Percentiles rank a stretch among this genome's conserved stretches.
phyloP scores from a whole-genome alignment of 1,284 basidiomycete species.

The Cryptococcus sp. region DNA sequence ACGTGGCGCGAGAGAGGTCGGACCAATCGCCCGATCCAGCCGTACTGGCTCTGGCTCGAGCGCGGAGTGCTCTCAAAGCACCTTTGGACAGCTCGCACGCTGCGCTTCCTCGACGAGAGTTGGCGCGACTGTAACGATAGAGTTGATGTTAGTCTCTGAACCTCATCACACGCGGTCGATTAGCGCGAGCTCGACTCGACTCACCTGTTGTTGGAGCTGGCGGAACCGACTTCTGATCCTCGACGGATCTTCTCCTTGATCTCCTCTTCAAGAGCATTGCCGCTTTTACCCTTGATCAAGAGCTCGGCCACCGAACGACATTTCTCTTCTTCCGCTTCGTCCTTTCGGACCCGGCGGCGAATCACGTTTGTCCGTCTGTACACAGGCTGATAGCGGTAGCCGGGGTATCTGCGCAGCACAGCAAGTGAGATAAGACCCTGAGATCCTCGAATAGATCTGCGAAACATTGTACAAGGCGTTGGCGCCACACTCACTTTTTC shows the following conservation, averaged over 20 bases:
- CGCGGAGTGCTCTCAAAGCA: constrained; percentile 35
- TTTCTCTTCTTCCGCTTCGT: constrained; percentile 54
- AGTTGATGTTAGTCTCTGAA: too few species aligned
- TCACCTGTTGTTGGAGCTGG: too few species aligned
- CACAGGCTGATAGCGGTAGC: constrained; percentile 44
- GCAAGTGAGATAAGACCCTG: neutral
- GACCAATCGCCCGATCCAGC: constrained; percentile 27
- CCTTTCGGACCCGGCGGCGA: constrained; percentile 54
- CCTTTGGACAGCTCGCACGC: constrained; percentile 37
- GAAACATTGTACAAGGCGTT: neutral
- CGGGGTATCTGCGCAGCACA: constrained; percentile 30
- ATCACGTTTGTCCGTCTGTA: constrained; percentile 43
- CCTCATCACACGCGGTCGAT: too few species aligned
- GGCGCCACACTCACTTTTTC: constrained; percentile 55
- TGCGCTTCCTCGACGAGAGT: constrained; percentile 4
- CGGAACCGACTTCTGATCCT: neutral
- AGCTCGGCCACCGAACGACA: constrained; percentile 68
- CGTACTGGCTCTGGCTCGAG: constrained; percentile 28
- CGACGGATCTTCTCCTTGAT: constrained; percentile 57
- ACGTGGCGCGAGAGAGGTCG: constrained; percentile 21
- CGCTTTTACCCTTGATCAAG: constrained; percentile 70
- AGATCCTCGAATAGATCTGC: too few species aligned
- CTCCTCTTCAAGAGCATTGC: constrained; percentile 65
- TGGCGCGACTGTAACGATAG: neutral
- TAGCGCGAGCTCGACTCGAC: too few species aligned